A percentile compares a stretch with the other conserved stretches of the same genome.
These are phyloP conservation scores for Physcomitrellopsis africana DNA, from an alignment of 225 moss, liverwort and hornwort genomes.

Conservation along the genomic window DNA sequence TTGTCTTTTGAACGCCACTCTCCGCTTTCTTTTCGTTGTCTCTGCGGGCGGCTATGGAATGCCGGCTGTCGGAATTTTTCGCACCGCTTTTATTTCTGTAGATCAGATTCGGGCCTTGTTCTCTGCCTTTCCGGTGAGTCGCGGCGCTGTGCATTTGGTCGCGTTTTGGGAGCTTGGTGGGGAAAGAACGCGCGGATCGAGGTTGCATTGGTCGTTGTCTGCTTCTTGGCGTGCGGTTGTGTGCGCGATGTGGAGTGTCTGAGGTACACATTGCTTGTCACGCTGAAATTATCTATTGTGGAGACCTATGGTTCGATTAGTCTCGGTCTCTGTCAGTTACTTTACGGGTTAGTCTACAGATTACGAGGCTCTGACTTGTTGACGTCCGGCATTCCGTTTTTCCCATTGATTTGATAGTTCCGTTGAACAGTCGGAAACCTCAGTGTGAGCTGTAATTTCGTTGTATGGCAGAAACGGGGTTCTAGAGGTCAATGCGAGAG, in stretches of 20 bases:
- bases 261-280: constrained; percentile 12
- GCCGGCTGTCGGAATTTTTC: background rate
- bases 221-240: no score
- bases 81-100: background rate
- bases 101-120: background rate
- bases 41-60: constrained; percentile 7
- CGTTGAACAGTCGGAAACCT: background rate
- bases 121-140: background rate
- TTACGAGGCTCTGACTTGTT: background rate
- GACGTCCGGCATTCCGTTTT: background rate
- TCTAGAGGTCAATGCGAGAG: background rate
- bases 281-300: background rate
- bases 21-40: background rate
- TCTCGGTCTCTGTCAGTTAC: background rate
- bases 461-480: background rate
- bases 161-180: background rate
- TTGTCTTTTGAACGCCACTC: no score
- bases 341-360: background rate
- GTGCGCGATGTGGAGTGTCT: background rate
- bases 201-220: background rate
- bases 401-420: background rate
- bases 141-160: background rate
- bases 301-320: background rate
- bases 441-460: background rate
- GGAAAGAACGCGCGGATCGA: background rate